Conservation (phyloP, 2,329 filamentous ascomycete genomes). For the Corniculantispora saksenae region DNA sequence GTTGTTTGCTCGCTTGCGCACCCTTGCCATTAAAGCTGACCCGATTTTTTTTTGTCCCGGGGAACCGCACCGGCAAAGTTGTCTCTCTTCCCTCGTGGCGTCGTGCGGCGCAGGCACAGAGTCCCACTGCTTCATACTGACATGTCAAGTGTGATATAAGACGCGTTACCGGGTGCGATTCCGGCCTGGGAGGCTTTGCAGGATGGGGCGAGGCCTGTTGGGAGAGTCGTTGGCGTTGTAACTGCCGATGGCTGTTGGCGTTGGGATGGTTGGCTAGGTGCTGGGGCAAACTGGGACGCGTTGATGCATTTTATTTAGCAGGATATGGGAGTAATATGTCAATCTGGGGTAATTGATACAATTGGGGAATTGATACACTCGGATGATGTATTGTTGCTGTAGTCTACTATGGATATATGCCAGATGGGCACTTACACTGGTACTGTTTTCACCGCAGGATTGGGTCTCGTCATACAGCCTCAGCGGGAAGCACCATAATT, state of each 20-base stretch:
- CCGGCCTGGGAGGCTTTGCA: neutral
- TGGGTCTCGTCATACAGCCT: neutral
- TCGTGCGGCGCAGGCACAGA: neutral
- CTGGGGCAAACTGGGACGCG: neutral
- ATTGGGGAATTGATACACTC: neutral
- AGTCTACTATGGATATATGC: neutral
- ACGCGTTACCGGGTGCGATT: neutral
- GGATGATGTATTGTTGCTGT: too few relatives aligned
- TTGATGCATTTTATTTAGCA: too few relatives aligned
- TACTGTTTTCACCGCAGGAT: neutral
- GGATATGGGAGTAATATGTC: neutral
- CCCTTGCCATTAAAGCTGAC: neutral
- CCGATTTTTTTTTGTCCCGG: neutral
- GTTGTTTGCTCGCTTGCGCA: neutral
- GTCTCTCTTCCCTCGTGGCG: neutral
- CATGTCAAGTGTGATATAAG: constrained; percentile 1
- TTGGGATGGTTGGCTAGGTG: neutral
- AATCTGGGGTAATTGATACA: neutral
- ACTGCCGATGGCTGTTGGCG: constrained; percentile 1
- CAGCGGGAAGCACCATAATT: neutral
- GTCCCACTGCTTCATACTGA: neutral
- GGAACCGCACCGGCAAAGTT: neutral
- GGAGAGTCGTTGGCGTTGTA: neutral
- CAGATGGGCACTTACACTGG: neutral
- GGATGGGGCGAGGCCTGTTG: neutral